Conservation (phyloP, 352 stramenopile genomes). For the Pythium graminicola region DNA sequence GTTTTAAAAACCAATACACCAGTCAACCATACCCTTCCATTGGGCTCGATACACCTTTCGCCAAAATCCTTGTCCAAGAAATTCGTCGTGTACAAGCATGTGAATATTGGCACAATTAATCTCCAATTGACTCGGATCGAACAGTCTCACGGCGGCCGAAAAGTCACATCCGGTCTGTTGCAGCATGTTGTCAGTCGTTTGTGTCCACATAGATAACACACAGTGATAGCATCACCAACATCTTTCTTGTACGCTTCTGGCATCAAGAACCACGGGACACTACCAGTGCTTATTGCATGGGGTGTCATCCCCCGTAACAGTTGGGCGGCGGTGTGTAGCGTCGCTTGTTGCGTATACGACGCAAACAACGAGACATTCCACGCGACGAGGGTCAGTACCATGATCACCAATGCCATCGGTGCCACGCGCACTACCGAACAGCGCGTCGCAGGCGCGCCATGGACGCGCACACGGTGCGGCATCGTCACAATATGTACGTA, state of each 20-base stretch:
- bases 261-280: conserved; percentile 44
- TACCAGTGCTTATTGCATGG: not conserved
- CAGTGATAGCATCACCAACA: conserved; percentile 18
- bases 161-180: conserved; percentile 58
- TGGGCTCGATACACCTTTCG: conserved; percentile 58
- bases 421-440: conserved; percentile 8
- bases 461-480: not conserved
- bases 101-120: conserved; percentile 69
- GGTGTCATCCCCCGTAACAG: conserved; percentile 14
- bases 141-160: conserved; percentile 41
- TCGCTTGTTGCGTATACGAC: conserved; percentile 16
- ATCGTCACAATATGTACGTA: not conserved
- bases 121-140: conserved; percentile 50
- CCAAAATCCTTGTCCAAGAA: conserved; percentile 65
- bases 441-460: not conserved
- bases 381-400: conserved; percentile 35
- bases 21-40: conserved; percentile 46
- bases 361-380: conserved; percentile 54
- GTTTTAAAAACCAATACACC: no score
- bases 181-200: not conserved
- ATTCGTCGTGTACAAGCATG: conserved; percentile 40
- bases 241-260: conserved; percentile 39
- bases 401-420: conserved; percentile 26
- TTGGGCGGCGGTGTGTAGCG: not conserved
- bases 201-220: not conserved